phyloP scores from a whole-genome alignment of 139 green algal genomes.

The Penium margaritaceum region DNA sequence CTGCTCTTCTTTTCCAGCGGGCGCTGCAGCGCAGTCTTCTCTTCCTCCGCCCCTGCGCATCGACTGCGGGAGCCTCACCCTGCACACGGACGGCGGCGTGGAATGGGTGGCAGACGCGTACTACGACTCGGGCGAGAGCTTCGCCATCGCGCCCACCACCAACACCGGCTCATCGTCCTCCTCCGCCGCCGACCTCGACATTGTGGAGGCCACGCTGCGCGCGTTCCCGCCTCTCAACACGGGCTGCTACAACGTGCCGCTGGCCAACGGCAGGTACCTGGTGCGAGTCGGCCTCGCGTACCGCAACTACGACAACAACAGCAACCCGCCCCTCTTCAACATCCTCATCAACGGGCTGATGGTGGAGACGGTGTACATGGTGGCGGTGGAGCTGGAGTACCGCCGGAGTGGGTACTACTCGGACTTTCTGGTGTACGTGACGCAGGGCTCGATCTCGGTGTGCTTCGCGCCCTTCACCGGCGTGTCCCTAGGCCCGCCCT shows the following conservation, averaged over 20 bases:
- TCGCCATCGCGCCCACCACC: neutral
- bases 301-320: neutral
- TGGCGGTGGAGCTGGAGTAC: neutral
- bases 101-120: constrained; percentile 1
- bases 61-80: neutral
- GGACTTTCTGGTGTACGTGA: constrained; percentile 2
- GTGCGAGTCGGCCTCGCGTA: constrained; percentile 3
- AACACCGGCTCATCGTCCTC: neutral
- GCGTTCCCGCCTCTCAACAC: neutral
- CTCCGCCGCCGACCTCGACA: neutral
- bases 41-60: constrained; percentile 5
- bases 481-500: neutral
- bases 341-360: neutral
- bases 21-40: too few relatives aligned
- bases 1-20: too few relatives aligned
- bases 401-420: neutral
- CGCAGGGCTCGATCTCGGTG: neutral
- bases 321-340: neutral
- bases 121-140: neutral
- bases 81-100: neutral
- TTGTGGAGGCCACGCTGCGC: neutral
- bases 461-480: constrained; percentile 1
- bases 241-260: constrained; percentile 9
- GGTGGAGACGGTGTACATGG: neutral
- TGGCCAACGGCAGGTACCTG: constrained; percentile 1